Percentiles rank a stretch among this genome's conserved stretches.
phyloP scores from a whole-genome alignment of 768 basidiomycete genomes.

The Mycena rosella region DNA sequence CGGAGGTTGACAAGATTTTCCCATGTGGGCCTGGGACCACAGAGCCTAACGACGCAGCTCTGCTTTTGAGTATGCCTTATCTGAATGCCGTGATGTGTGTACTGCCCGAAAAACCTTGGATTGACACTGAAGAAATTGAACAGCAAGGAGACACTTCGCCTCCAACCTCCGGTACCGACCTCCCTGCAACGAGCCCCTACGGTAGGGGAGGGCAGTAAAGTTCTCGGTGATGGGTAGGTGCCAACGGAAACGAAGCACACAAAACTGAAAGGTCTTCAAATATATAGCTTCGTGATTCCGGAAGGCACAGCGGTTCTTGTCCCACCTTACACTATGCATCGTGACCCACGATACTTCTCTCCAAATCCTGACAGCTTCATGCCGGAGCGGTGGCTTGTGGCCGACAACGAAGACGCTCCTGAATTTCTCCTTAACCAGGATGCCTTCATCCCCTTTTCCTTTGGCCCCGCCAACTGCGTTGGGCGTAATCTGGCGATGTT shows the following conservation, averaged over 20 bases:
- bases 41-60: conserved; percentile 13
- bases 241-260: background rate
- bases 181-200: conserved; percentile 26
- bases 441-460: conserved; percentile 61
- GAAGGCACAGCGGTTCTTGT: conserved; percentile 56
- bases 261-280: too few species aligned
- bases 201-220: conserved; percentile 16
- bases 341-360: conserved; percentile 60
- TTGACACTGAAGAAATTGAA: background rate
- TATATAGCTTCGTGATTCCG: conserved; percentile 50
- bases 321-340: conserved; percentile 58
- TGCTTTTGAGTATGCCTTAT: conserved; percentile 44
- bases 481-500: conserved; percentile 58
- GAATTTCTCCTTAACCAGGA: conserved; percentile 47
- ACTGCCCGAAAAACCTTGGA: background rate
- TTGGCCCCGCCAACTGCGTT: conserved; percentile 58
- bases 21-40: conserved; percentile 1
- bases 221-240: conserved; percentile 12
- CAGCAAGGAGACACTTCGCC: conserved; percentile 26
- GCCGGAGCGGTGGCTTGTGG: conserved; percentile 58
- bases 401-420: conserved; percentile 33
- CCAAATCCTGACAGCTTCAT: conserved; percentile 45
- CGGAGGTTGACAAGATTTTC: conserved; percentile 53
- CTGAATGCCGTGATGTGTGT: conserved; percentile 53
- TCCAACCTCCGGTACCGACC: conserved; percentile 13